Percentiles rank a stretch among this genome's conserved stretches.
phyloP scores from a whole-genome alignment of 108 stramenopile genomes.

The Nitzschia sp. region DNA sequence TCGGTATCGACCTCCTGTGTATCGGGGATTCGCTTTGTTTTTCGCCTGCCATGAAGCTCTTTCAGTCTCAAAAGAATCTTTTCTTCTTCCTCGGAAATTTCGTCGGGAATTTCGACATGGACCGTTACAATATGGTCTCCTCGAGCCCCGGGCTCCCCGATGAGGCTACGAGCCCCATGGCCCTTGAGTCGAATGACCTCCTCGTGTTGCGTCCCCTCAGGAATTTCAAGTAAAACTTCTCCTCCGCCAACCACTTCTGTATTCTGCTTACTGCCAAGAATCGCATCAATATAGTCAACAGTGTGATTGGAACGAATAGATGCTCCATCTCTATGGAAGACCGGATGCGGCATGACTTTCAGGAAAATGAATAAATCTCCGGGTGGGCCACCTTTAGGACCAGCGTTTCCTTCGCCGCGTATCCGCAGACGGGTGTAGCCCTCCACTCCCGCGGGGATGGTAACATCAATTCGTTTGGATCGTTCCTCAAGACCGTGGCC shows the following conservation, averaged over 20 bases:
- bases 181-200: conserved; percentile 92
- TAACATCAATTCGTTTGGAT: conserved; percentile 95
- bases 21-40: neutral
- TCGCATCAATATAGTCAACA: conserved; percentile 92
- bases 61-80: conserved; percentile 79
- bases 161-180: conserved; percentile 85
- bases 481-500: conserved; percentile 89
- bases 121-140: conserved; percentile 98
- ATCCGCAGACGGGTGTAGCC: conserved; percentile 95
- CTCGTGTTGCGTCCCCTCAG: conserved; percentile 94
- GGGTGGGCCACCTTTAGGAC: conserved; percentile 89
- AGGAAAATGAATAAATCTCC: conserved; percentile 97
- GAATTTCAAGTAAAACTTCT: conserved; percentile 94
- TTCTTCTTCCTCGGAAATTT: conserved; percentile 83
- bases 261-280: conserved; percentile 90
- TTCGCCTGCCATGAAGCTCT: conserved; percentile 70
- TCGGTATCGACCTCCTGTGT: neutral
- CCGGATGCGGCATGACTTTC: conserved; percentile 84
- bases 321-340: conserved; percentile 91
- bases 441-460: conserved; percentile 94
- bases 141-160: conserved; percentile 67
- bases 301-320: conserved; percentile 90
- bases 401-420: conserved; percentile 94
- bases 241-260: conserved; percentile 89
- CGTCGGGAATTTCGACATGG: conserved; percentile 91